Evolutionary conservation across 495 filamentous ascomycete genomes (phyloP).

Genomic region (Lepraria neglecta): DNA sequence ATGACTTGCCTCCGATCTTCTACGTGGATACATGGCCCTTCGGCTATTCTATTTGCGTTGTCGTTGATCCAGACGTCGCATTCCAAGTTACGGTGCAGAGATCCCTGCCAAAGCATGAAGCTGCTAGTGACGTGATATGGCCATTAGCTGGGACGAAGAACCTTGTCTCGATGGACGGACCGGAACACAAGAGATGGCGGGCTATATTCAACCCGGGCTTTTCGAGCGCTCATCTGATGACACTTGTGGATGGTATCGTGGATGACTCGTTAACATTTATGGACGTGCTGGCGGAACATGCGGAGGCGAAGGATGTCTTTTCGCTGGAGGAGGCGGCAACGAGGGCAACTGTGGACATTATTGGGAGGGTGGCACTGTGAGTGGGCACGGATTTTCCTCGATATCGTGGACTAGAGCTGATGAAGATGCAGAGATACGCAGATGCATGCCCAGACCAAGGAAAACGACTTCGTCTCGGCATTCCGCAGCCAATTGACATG

Average conservation of each 20-base stretch:
- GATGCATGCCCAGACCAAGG: too few relatives aligned
- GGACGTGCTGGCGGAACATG: conserved; percentile 28
- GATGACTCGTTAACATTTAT: conserved; percentile 31
- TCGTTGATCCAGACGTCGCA: conserved; percentile 41
- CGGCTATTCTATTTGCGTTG: conserved; percentile 31
- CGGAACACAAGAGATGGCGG: conserved; percentile 33
- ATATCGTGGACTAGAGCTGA: too few relatives aligned
- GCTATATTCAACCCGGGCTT: conserved; percentile 38
- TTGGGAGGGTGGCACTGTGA: too few relatives aligned
- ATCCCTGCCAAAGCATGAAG: conserved; percentile 26
- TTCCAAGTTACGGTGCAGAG: conserved; percentile 32
- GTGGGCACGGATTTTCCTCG: too few relatives aligned
- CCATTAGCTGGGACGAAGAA: conserved; percentile 29
- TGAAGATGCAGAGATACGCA: too few relatives aligned
- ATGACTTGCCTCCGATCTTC: conserved; percentile 31
- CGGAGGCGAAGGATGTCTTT: conserved; percentile 28
- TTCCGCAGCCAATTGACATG: too few relatives aligned
- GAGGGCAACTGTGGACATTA: conserved; percentile 22
- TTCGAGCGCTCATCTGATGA: conserved; percentile 30
- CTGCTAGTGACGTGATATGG: conserved; percentile 19
- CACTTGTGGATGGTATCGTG: conserved; percentile 32
- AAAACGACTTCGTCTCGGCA: too few relatives aligned
- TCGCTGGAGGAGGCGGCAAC: conserved; percentile 33
- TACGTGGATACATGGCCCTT: conserved; percentile 38
- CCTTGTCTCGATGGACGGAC: conserved; percentile 31